Evolutionary conservation across 768 basidiomycete species (phyloP), one percentile per base, ranked within the genome.

Genomic region (Suillus sp.): DNA sequence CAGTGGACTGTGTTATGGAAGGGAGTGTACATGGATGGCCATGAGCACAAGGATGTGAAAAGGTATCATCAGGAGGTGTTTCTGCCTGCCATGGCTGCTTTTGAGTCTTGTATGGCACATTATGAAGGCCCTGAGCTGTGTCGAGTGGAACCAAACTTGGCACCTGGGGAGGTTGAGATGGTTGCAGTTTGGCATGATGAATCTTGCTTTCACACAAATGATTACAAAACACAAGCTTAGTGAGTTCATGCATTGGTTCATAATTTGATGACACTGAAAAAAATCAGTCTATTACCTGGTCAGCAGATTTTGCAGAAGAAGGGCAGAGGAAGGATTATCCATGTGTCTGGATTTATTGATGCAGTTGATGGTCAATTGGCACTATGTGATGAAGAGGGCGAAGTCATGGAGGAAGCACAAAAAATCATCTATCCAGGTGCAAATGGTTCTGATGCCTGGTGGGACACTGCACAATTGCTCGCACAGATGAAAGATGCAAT

Each of bases 401-500:
- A 43, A 20, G 7, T 43, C 3, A 3, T 43, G 7, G 20, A 43
- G 9, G 42, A 43, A 43, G 42, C 42, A 43, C 8, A 2, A 43
- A 42, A 43, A 43, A 43, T 43, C 20, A 43, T 43, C 20, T 43
- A 43, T n/a, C 42, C 42, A 20, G 42, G 8, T 43, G 42, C 42
- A 43, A 43, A 43, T 8, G 7, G 18, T 42, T 42, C 40, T 8
- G 16, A 42, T 42, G n/a, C 53, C 13, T 66, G 62, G 65, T 66
- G 65, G 62, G 37, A 50, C n/a, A 56, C 5, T 7, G 37, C 37
- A 18, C 43, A 66, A 11, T 32, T 66, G 11, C 50, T 66, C 2
- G 45, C 43, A 2, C 63, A 66, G 27, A 38, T 66, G 22, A 66
- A 58, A 11, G 4, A 43, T 3, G 40, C 53, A 27, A 66, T 64